These are phyloP conservation scores for Colletotrichum musicola DNA, from an alignment of 2,329 filamentous ascomycete genomes.

Conservation along the genomic window DNA sequence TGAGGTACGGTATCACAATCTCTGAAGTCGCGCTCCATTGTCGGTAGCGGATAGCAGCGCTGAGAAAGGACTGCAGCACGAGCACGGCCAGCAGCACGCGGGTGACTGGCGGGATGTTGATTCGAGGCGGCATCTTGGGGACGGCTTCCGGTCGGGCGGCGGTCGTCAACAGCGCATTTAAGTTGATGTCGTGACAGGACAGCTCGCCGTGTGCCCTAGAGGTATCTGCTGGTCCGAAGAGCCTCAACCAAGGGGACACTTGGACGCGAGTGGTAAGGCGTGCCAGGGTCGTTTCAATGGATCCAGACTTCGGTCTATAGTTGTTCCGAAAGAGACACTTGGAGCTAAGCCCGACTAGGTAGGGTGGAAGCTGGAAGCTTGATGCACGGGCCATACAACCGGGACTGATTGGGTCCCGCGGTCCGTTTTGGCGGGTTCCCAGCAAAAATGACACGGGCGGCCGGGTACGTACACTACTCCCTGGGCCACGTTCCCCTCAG, in stretches of 20 bases:
- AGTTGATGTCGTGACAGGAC: slow-evolving; percentile 29
- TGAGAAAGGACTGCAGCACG: slow-evolving; percentile 83
- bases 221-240: slow-evolving; percentile 17
- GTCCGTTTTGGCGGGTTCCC: slow-evolving; percentile 27
- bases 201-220: slow-evolving; percentile 29
- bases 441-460: slow-evolving; percentile 32
- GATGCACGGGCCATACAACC: slow-evolving; percentile 25
- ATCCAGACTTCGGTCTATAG: slow-evolving; percentile 2
- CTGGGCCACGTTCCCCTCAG: slow-evolving; percentile 11
- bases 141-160: slow-evolving; percentile 33
- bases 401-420: slow-evolving; percentile 26
- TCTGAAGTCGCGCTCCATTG: slow-evolving; percentile 73
- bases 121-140: slow-evolving; percentile 79
- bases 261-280: slow-evolving; percentile 29
- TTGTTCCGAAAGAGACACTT: neutral
- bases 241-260: slow-evolving; percentile 31
- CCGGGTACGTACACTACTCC: neutral
- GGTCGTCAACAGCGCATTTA: slow-evolving; percentile 36
- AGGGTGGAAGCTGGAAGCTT: slow-evolving; percentile 20
- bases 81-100: slow-evolving; percentile 82
- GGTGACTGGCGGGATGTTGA: slow-evolving; percentile 94
- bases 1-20: slow-evolving; percentile 86
- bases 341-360: slow-evolving; percentile 7
- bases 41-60: slow-evolving; percentile 80
- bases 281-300: slow-evolving; percentile 30